Evolutionary conservation across 768 basidiomycete species (phyloP).

Genomic region (Ramaria rubella): DNA sequence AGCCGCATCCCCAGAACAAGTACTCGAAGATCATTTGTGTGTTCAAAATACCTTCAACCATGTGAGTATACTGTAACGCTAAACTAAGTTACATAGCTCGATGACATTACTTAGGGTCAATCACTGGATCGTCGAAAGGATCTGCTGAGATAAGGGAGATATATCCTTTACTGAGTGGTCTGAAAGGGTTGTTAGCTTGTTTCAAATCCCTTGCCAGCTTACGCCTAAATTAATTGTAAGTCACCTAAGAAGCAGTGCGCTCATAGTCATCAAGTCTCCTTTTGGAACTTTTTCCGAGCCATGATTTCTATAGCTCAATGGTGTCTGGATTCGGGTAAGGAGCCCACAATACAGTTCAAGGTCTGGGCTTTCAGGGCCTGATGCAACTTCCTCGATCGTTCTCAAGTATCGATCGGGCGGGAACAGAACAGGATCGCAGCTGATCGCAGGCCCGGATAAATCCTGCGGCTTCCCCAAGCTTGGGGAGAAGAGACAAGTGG

Average conservation of each 20-base stretch:
- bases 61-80: neutral
- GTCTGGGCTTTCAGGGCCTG: constrained; percentile 29
- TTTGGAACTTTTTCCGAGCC: neutral
- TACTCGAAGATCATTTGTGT: constrained; percentile 33
- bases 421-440: constrained; percentile 42
- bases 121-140: constrained; percentile 8
- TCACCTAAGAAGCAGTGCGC: constrained; percentile 2
- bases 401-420: constrained; percentile 17
- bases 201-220: neutral
- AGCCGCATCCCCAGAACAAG: constrained; percentile 38
- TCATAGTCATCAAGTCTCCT: neutral
- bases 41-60: constrained; percentile 35
- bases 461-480: constrained; percentile 43
- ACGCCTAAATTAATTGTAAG: too few relatives aligned
- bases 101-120: constrained; percentile 9
- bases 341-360: constrained; percentile 21
- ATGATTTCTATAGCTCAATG: neutral
- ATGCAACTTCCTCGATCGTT: constrained; percentile 23
- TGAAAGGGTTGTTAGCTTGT: neutral
- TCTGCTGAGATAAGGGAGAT: constrained; percentile 6
- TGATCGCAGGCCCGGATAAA: constrained; percentile 41
- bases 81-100: neutral
- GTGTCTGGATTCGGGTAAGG: neutral
- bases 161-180: constrained; percentile 6
- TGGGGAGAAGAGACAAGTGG: constrained; percentile 26